Evolutionary conservation across 768 basidiomycete species (phyloP).

Genomic region (Russula sp.): DNA sequence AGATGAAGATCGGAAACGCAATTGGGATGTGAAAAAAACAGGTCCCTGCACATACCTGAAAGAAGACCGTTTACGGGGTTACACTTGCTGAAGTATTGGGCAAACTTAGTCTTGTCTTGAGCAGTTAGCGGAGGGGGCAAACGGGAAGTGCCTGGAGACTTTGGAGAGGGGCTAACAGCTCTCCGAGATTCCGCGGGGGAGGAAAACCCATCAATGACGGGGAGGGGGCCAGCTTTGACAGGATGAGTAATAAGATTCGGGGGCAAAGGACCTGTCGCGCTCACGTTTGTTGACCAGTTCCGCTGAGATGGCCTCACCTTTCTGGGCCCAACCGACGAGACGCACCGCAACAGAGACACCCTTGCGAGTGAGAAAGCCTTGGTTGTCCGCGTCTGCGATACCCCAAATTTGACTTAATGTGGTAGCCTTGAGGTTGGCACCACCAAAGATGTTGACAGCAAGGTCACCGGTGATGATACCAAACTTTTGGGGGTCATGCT

Average conservation of each 20-base stretch:
- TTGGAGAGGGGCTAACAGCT: slow-evolving; percentile 49
- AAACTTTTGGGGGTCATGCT: slow-evolving; percentile 73
- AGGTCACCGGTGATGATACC: slow-evolving; percentile 88
- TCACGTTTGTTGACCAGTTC: slow-evolving; percentile 70
- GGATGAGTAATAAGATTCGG: slow-evolving; percentile 27
- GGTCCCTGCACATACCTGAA: slow-evolving; percentile 50
- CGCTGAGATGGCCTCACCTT: slow-evolving; percentile 64
- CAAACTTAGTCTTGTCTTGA: slow-evolving; percentile 84
- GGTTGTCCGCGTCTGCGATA: slow-evolving; percentile 89
- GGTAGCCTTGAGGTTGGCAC: slow-evolving; percentile 73
- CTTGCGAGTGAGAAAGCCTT: slow-evolving; percentile 86
- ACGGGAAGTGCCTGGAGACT: slow-evolving; percentile 50
- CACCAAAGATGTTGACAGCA: slow-evolving; percentile 82
- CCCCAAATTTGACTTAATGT: slow-evolving; percentile 92
- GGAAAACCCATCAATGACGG: slow-evolving; percentile 71
- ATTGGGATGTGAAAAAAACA: neutral
- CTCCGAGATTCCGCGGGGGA: slow-evolving; percentile 52
- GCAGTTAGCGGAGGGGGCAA: slow-evolving; percentile 64
- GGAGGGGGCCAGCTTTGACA: slow-evolving; percentile 72
- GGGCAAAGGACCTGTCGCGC: slow-evolving; percentile 34
- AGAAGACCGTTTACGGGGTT: slow-evolving; percentile 76
- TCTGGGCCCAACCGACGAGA: slow-evolving; percentile 90
- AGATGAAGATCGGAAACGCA: neutral
- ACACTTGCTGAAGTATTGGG: slow-evolving; percentile 67
- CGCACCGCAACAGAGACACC: slow-evolving; percentile 86